Evolutionary conservation across 768 basidiomycete genomes (phyloP), one percentile per base, ranked within the genome.

Genomic region (Boletus rubescentipes): DNA sequence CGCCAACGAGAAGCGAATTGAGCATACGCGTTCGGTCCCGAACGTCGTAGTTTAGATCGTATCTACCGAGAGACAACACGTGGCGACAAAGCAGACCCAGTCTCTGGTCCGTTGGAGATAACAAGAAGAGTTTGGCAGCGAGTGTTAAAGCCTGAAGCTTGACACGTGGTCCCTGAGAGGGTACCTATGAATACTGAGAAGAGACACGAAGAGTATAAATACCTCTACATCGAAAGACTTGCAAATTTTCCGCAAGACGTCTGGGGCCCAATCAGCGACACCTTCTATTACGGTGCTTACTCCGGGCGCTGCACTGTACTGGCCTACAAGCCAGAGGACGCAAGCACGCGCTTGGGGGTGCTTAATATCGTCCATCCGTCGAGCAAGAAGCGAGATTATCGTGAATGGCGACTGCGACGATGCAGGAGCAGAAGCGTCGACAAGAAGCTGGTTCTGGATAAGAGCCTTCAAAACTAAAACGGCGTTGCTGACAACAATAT

Each of bases 251-350:
- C 96, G 76, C 11, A 98, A 72, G 5, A 96, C 82, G 66, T 99
- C 97, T 1, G 96, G 92, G 0, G 86, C 91, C 91, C 91, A 95
- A 30, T 79, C 77, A 5, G 76, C 84, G 9, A 93, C 71, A 15
- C 85, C 85, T 46, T 83, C 80, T 2, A 81, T 75, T 1, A 75
- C 69, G 16, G 70, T 58, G 10, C 43, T 43, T 23, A 61, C 64
- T 37, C 72, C 72, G 16, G 67, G 64, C 7, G 71, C 68, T 14
- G 78, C 77, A 16, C 89, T 82, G 65, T 92, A 92, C 67, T 97
- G 93, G 0, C 96, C 95, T 0, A 93, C 93, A 1, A 98, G 81
- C 93, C 96, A 97, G 23, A 93, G 73, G 1, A 98, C 85, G 60
- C 90, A 93, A 0, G 95, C 93, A 30, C 91, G 76, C 1, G 95